Evolutionary conservation across 495 filamentous ascomycete species (phyloP).

Genomic region (Lichenothelia convexa): DNA sequence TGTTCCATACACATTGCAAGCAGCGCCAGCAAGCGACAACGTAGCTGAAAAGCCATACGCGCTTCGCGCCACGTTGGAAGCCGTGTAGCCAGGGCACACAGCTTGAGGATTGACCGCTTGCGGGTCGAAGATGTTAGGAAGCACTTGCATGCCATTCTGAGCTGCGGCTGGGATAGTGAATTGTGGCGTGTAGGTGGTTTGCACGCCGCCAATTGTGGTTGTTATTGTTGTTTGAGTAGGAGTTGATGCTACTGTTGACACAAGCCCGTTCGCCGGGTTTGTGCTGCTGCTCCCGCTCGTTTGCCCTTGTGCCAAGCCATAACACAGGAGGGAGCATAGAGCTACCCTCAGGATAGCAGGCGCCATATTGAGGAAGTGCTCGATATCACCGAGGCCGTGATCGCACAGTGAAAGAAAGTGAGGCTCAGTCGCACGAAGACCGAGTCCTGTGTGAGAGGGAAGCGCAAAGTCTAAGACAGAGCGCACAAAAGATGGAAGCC

Average conservation of each 20-base stretch:
- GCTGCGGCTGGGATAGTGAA: constrained; percentile 41
- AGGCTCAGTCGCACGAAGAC: too few species aligned
- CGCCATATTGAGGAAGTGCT: constrained; percentile 1
- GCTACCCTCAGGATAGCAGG: not conserved
- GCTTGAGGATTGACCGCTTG: constrained; percentile 51
- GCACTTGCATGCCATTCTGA: constrained; percentile 35
- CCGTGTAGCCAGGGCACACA: constrained; percentile 46
- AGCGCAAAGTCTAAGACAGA: too few species aligned
- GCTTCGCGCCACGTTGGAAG: constrained; percentile 29
- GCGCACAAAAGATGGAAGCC: too few species aligned
- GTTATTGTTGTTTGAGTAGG: constrained; percentile 4
- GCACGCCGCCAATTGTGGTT: constrained; percentile 10
- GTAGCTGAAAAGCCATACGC: constrained; percentile 32
- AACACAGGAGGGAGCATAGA: constrained; percentile 3
- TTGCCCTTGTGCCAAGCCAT: constrained; percentile 2
- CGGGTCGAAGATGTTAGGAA: constrained; percentile 59
- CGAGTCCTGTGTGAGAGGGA: too few species aligned
- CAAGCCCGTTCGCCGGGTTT: constrained; percentile 5
- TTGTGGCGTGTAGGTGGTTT: constrained; percentile 7
- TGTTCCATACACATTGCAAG: constrained; percentile 44
- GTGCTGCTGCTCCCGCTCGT: not conserved
- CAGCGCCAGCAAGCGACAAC: constrained; percentile 33
- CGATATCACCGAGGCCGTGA: too few species aligned
- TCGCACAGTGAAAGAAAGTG: too few species aligned
- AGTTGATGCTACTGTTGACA: constrained; percentile 1